phyloP scores from a whole-genome alignment of 2,329 filamentous ascomycete genomes.

The Phaeophleospora eucalypticola region DNA sequence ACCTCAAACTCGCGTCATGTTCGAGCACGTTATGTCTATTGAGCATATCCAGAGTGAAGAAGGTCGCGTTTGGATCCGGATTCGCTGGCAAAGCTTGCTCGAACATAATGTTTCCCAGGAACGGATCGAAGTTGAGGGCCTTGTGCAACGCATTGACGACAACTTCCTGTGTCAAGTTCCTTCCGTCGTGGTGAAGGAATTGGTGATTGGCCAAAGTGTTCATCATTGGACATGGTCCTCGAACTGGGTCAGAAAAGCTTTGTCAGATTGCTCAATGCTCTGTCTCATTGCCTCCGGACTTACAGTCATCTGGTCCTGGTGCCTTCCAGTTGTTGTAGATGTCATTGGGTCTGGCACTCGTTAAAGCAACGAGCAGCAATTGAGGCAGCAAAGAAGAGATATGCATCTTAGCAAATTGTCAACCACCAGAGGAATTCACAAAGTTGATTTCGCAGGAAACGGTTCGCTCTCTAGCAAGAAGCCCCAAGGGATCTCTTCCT shows the following conservation, averaged over 20 bases:
- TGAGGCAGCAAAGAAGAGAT: no score
- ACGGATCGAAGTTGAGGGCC: conserved; percentile 19
- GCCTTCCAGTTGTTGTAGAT: conserved; percentile 1
- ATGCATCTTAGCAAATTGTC: no score
- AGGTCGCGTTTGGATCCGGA: conserved; percentile 21
- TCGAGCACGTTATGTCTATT: conserved; percentile 21
- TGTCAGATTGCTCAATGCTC: neutral
- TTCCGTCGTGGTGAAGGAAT: conserved; percentile 20
- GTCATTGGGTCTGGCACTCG: no score
- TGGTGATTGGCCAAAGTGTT: conserved; percentile 20
- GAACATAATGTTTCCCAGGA: conserved; percentile 17
- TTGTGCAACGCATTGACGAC: conserved; percentile 17
- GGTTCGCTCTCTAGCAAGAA: no score
- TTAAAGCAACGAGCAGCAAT: no score
- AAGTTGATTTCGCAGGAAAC: no score
- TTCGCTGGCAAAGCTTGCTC: conserved; percentile 18
- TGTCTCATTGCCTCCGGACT: no score
- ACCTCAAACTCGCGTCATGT: conserved; percentile 20
- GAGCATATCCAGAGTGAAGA: conserved; percentile 18
- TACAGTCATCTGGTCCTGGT: neutral
- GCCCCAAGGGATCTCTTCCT: no score
- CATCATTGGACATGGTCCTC: conserved; percentile 11
- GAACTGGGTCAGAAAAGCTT: neutral
- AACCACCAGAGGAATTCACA: no score
- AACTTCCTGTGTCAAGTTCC: conserved; percentile 16